Base-by-base conservation (phyloP, 768 basidiomycete genomes). In the Russula brevipes region DNA sequence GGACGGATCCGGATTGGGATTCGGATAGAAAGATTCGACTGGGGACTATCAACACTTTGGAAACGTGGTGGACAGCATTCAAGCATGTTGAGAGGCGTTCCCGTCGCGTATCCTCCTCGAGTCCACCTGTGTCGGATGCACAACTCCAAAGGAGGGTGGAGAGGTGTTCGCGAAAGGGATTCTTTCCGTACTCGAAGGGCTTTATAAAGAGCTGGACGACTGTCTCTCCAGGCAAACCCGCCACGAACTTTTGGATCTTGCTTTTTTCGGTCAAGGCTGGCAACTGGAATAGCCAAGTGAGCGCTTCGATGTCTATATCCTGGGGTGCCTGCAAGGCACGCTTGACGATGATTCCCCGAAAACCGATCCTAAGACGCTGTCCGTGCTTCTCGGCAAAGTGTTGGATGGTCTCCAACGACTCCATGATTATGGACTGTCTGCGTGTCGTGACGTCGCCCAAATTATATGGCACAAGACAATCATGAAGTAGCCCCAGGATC, bases 111-210 rank as follows among this genome's bases (percentile, higher is more conserved):
- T 47, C n/a, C 39, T 61, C 54, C 8, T 55, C 45, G n/a, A 55
- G 60, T 16, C n/a, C 60, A 31, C 19, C 24, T 0, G 35, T 47
- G 4, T n/a, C 54, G 19, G 60, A 54, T 9, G 8, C 14, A 38
- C 61, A 62, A 19, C 53, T 61, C 35, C 60, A 54, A 14, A 55
- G n/a, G 12, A 61, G 54, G 36, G 35, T 19, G 36, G 16, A 46
- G 30, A 61, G 60, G 36, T 55, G 53, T 3, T 49, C 35, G 16
- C 56, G 52, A 24, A 47, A 46, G 16, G 54, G 1, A 11, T 33
- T n/a, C 11, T 31, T 61, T 47, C 30, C 36, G 30, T 24, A 12
- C 5, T 55, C 24, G 17, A 17, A n/a, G 30, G 54, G 38, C 4
- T 14, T n/a, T 10, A 45, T n/a, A 8, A 55, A 47, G 4, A 61